Percentiles rank a stretch among this genome's conserved stretches.
phyloP scores from a whole-genome alignment of 352 stramenopile genomes.

The Phytophthora tentaculata region DNA sequence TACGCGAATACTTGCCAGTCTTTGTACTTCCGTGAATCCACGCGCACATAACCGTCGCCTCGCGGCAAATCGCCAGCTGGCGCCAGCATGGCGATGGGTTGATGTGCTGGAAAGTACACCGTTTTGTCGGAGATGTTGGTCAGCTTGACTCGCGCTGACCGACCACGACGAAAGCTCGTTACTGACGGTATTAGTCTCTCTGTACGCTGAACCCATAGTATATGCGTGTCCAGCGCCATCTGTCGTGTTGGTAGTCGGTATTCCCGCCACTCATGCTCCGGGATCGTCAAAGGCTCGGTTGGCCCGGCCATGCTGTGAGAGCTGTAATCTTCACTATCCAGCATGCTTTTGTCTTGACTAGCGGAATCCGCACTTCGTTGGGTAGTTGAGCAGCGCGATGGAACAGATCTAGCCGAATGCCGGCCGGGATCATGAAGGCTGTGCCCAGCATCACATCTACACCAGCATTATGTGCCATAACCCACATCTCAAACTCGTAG shows the following conservation, averaged over 20 bases:
- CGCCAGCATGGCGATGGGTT: not conserved
- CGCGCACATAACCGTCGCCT: not conserved
- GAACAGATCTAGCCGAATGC: not conserved
- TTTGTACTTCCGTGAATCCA: not conserved
- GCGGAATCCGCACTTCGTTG: not conserved
- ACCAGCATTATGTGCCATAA: not conserved
- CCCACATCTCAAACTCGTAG: not conserved
- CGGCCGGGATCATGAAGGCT: not conserved
- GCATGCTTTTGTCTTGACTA: not conserved
- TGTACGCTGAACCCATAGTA: not conserved
- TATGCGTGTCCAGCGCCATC: not conserved
- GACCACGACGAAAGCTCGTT: not conserved
- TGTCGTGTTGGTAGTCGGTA: not conserved
- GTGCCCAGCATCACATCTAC: not conserved
- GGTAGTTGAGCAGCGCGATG: not conserved
- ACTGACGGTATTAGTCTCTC: not conserved
- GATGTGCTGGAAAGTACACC: not conserved
- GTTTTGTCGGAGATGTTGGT: not conserved
- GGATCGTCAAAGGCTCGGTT: not conserved
- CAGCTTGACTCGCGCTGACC: not conserved
- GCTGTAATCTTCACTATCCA: not conserved
- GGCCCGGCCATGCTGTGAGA: not conserved
- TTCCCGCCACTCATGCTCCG: not conserved
- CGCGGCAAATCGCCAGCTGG: not conserved
- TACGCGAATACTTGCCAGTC: not conserved